Evolutionary conservation across 805 yeast genomes (phyloP).

Genomic region (Saccharomycopsis microspora): DNA sequence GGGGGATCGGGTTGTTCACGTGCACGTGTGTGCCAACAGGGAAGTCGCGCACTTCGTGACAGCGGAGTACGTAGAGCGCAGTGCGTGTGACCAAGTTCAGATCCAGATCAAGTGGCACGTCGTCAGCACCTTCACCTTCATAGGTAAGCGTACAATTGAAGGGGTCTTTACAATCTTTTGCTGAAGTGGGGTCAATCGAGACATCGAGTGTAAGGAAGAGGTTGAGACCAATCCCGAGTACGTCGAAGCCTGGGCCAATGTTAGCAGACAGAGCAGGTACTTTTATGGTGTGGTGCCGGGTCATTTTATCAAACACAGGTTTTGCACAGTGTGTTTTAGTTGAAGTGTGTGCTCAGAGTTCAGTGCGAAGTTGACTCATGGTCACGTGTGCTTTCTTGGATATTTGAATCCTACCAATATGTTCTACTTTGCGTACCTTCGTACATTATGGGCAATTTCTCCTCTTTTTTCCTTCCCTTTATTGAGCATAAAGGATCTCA

Average conservation of each 20-base stretch:
- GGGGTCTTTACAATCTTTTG: slow-evolving; percentile 35
- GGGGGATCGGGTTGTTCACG: slow-evolving; percentile 84
- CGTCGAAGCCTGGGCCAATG: slow-evolving; percentile 98
- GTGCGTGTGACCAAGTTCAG: slow-evolving; percentile 84
- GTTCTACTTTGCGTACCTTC: no score
- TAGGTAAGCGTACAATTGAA: slow-evolving; percentile 61
- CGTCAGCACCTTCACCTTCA: slow-evolving; percentile 69
- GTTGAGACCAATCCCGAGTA: slow-evolving; percentile 81
- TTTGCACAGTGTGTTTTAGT: no score
- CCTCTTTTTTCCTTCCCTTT: no score
- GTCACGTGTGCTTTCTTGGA: no score
- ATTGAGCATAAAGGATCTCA: no score
- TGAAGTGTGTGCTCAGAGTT: no score
- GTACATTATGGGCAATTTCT: no score
- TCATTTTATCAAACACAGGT: slow-evolving; percentile 20
- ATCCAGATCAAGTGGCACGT: slow-evolving; percentile 70
- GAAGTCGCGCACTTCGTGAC: slow-evolving; percentile 64
- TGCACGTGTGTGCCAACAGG: slow-evolving; percentile 76
- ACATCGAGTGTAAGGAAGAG: slow-evolving; percentile 64
- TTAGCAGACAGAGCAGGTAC: slow-evolving; percentile 98
- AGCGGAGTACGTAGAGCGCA: slow-evolving; percentile 82
- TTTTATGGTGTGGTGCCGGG: slow-evolving; percentile 37
- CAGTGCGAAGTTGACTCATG: no score
- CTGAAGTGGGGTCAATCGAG: slow-evolving; percentile 44
- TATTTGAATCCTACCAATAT: no score